Evolutionary conservation across 2,329 filamentous ascomycete species (phyloP), one percentile per base, ranked within the genome.

Genomic region (Clonostachys byssicola): DNA sequence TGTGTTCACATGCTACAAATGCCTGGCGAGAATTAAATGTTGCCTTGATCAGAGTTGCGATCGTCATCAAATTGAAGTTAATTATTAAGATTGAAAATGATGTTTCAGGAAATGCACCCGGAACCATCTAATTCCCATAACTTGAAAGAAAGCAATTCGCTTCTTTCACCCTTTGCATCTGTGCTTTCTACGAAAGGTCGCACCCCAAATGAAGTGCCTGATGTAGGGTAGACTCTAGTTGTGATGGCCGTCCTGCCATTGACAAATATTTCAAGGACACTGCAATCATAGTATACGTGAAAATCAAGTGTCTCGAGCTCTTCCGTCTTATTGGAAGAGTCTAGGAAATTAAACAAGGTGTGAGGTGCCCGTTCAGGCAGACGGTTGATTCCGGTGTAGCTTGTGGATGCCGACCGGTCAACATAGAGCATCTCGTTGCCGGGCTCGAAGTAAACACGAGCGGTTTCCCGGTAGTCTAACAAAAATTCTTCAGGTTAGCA

Each of bases 301-400:
- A 60, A 4, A 5, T 47, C 50, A 0, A 61, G 35, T 10, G 55
- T 51, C 30, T 61, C 59, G 5, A 57, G 5, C n/a, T n/a, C 30
- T 10, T 7, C 43, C 5, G 34, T 18, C 1, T 47, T 51, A 2
- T 52, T 33, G 2, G 36, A 23, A 5, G 55, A 45, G 0, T 42
- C 42, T 16, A 50, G 50, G 54, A 78, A 75, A 1, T 78, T 62
- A 0, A 74, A 77, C 47, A 75, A 73, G 0, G 74, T 71, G 0
- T 70, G 71, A 36, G 54, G 52, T 41, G 67, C 61, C 1, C 52
- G 39, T 5, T 54, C 54, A 23, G 71, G 70, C 34, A 67, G 62
- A 14, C 73, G 62, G 12, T 61, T 59, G 0, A 51, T 23, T 18
- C 23, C 23, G 23, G 23, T 8, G 23, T 68, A 56, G 10, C 42